A percentile compares a stretch with the other conserved stretches of the same genome.
phyloP scores from a whole-genome alignment of 441 rosid species.

The Populus trichocarpa region DNA sequence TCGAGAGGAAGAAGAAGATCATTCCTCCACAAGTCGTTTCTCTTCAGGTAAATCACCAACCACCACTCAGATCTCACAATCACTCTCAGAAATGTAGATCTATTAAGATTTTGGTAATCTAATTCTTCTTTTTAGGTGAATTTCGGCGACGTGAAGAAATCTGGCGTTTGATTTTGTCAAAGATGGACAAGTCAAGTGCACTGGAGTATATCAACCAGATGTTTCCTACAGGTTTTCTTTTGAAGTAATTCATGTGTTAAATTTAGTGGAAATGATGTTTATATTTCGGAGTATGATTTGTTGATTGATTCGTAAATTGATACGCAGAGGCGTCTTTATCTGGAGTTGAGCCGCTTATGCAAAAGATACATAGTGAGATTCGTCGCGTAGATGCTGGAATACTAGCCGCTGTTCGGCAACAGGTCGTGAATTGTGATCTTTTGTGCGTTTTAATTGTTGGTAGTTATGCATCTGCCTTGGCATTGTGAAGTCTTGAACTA shows the following conservation, averaged over 20 bases:
- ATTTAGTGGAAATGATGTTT: not conserved
- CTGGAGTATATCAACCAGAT: constrained; percentile 97
- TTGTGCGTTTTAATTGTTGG: not conserved
- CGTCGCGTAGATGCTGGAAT: constrained; percentile 92
- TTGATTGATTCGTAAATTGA: constrained; percentile 5
- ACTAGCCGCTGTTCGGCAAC: constrained; percentile 97
- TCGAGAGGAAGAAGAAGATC: not conserved
- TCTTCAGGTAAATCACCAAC: not conserved
- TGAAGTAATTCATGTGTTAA: not conserved
- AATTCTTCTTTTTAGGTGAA: not conserved
- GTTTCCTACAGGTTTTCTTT: constrained; percentile 91
- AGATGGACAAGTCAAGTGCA: constrained; percentile 92
- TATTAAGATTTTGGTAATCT: not conserved
- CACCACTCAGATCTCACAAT: not conserved
- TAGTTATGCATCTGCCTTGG: not conserved
- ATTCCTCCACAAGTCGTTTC: not conserved
- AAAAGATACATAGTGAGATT: constrained; percentile 93
- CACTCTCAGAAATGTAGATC: not conserved
- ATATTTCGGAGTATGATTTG: not conserved
- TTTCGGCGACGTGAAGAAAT: not conserved
- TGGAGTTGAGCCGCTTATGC: constrained; percentile 99
- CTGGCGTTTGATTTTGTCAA: not conserved
- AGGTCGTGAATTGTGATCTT: constrained; percentile 43
- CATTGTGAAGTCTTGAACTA: not conserved
- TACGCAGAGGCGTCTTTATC: constrained; percentile 93